Conservation (phyloP, 176 grass and related monocot genomes). For the Eleusine coracana region DNA sequence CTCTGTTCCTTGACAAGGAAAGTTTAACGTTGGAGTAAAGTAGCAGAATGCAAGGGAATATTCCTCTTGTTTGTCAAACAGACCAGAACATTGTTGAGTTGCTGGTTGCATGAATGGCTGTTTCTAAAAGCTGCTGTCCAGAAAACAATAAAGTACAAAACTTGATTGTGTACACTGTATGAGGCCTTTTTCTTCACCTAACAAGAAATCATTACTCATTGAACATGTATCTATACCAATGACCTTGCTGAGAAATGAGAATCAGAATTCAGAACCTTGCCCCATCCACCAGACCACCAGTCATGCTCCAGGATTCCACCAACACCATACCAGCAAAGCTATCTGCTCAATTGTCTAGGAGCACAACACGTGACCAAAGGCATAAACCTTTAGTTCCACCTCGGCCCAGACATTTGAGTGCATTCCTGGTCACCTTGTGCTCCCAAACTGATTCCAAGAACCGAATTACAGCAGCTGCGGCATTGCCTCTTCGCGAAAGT, state of each 20-base stretch:
- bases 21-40: constrained; percentile 17
- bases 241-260: constrained; percentile 25
- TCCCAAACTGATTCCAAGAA: constrained; percentile 10
- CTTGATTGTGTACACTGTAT: neutral
- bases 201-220: constrained; percentile 19
- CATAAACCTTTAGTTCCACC: constrained; percentile 24
- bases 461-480: neutral
- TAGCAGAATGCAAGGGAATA: constrained; percentile 3
- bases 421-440: constrained; percentile 34
- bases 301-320: constrained; percentile 52
- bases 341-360: neutral
- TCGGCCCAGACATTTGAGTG: constrained; percentile 23
- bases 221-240: constrained; percentile 20
- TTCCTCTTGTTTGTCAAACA: constrained; percentile 17
- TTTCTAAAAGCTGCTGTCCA: neutral
- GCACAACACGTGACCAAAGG: constrained; percentile 27
- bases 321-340: constrained; percentile 44
- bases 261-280: constrained; percentile 39
- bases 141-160: constrained; percentile 24
- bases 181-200: constrained; percentile 16
- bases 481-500: neutral
- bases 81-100: neutral
- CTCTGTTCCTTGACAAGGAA: constrained; percentile 18
- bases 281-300: constrained; percentile 19
- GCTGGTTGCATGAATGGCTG: neutral